Base-by-base conservation (phyloP, 768 basidiomycete genomes). In the Tulasnella sp. region DNA sequence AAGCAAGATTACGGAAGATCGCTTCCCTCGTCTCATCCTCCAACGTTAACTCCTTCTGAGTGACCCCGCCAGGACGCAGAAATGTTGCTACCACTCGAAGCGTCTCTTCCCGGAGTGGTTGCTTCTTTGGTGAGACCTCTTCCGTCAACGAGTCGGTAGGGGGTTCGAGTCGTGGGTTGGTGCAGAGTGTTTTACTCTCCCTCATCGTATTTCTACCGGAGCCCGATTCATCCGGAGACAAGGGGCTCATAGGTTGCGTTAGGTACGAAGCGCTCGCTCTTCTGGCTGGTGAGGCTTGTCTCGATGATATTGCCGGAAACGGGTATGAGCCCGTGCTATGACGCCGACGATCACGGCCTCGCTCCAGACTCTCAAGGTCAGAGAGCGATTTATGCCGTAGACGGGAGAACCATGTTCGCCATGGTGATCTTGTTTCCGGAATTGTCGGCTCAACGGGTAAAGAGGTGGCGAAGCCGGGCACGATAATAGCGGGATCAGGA, bases 91-190 rank as follows among this genome's bases (percentile, higher is more conserved):
- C 59, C 50, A 63, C 64, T 58, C 66, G 67, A 23, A 64, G 51
- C 47, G 67, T 67, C 45, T 70, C 69, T 23, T 63, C 65, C 8
- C 68, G 61, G 51, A 70, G 67, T 23, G 68, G 68, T 63, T 66
- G 59, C 21, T 43, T 19, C 24, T 15, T 42, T 13, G 59, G 30
- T 49, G 32, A 32, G 21, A 49, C 53, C 19, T 60, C 19, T 5
- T n/a, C 24, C 13, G 26, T 26, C 48, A 41, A 4, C 26, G 59
- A 8, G 23, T 29, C 17, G 3, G 26, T 34, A n/a, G n/a, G n/a
- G n/a, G n/a, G n/a, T n/a, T n/a, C n/a, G n/a, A n/a, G n/a, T n/a
- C n/a, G n/a, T n/a, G n/a, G n/a, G n/a, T n/a, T n/a, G n/a, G n/a
- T n/a, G n/a, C n/a, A n/a, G n/a, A n/a, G n/a, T n/a, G n/a, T n/a